Conservation (phyloP, 768 basidiomycete genomes). For the Suillus luteus region DNA sequence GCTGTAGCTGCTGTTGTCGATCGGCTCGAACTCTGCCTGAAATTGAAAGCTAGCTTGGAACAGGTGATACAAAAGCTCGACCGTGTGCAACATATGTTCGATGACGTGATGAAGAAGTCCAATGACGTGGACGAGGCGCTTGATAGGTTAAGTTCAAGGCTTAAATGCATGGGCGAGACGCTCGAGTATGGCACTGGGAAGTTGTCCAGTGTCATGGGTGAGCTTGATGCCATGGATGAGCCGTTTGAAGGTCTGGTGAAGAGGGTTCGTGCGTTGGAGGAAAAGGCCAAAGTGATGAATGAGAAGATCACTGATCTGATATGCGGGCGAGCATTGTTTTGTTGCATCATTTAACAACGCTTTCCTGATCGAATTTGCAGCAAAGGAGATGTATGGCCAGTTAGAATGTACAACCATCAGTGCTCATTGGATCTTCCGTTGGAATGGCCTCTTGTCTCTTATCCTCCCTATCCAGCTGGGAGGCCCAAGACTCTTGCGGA, state of each 20-base stretch:
- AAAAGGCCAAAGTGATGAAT: not conserved
- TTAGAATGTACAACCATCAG: not conserved
- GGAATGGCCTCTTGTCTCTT: not conserved
- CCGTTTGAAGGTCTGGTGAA: not conserved
- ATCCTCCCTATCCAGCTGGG: not conserved
- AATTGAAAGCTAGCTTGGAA: not conserved
- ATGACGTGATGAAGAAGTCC: not conserved
- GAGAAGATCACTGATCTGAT: not conserved
- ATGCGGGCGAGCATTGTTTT: not conserved
- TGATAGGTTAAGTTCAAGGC: not conserved
- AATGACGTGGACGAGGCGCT: not conserved
- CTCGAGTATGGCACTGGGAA: too few relatives aligned
- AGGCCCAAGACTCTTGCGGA: not conserved
- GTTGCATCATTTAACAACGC: not conserved
- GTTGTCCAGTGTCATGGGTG: not conserved
- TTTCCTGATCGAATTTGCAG: not conserved
- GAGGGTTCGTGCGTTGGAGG: not conserved
- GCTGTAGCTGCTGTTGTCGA: not conserved
- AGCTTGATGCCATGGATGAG: not conserved
- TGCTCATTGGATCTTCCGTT: not conserved
- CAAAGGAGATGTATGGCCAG: not conserved
- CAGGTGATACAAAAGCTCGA: not conserved
- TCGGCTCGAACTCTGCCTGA: not conserved
- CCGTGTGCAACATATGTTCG: not conserved
- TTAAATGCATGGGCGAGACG: not conserved